These are phyloP conservation scores for Stentor coeruleus DNA, from an alignment of 73 alveolate species.

Conservation along the genomic window DNA sequence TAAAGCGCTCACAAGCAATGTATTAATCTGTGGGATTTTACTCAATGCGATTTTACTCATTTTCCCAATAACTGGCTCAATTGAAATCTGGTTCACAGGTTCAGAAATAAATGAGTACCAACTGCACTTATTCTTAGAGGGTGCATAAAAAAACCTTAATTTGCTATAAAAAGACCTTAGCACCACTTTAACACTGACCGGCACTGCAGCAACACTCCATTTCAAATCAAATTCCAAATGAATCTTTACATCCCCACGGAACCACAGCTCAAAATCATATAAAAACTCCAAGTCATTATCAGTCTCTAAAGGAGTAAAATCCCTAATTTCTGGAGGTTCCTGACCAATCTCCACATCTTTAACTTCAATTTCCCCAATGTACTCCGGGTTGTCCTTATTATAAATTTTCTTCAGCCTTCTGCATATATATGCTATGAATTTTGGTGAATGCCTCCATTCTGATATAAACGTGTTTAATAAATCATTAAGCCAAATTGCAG, in stretches of 20 bases:
- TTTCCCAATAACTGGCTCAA: conserved; percentile 22
- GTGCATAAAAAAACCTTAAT: neutral
- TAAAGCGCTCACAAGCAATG: neutral
- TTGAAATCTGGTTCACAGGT: conserved; percentile 12
- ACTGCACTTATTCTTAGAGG: neutral
- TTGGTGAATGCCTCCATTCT: conserved; percentile 19
- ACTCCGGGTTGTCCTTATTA: conserved; percentile 2
- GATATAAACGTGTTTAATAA: conserved; percentile 6
- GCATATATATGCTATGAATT: neutral
- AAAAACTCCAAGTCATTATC: conserved; percentile 16
- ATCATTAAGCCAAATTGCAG: conserved; percentile 23
- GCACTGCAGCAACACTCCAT: conserved; percentile 1
- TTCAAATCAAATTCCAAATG: neutral
- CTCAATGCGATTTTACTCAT: conserved; percentile 19
- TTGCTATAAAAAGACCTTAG: conserved; percentile 7
- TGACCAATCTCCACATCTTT: neutral
- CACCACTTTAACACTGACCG: conserved; percentile 15
- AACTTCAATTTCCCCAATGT: conserved; percentile 17
- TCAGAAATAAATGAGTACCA: conserved; percentile 23
- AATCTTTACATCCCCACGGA: conserved; percentile 15
- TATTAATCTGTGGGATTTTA: conserved; percentile 14
- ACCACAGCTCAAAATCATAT: conserved; percentile 25
- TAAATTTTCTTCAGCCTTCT: neutral
- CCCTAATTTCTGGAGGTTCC: conserved; percentile 6
- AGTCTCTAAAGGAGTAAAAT: neutral